These are phyloP conservation scores for Clarireedia paspali DNA, from an alignment of 2,329 filamentous ascomycete species.

Conservation along the genomic window DNA sequence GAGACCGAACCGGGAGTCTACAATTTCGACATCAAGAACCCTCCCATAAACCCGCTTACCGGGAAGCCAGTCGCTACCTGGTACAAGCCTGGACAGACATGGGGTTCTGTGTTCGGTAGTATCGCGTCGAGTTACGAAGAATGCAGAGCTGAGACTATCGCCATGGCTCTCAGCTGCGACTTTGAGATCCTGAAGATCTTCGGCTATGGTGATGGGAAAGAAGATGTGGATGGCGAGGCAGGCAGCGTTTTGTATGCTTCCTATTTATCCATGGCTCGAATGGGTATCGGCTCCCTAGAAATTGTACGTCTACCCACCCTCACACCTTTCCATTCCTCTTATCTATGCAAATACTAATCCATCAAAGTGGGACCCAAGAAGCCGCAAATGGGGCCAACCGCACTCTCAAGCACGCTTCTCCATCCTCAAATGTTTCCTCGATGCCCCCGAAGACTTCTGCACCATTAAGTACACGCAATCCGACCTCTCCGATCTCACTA, in stretches of 20 bases:
- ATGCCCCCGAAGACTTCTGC: slow-evolving; percentile 82
- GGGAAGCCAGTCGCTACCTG: slow-evolving; percentile 72
- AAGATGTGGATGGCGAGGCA: slow-evolving; percentile 66
- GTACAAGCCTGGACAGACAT: slow-evolving; percentile 94
- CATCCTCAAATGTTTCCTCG: slow-evolving; percentile 77
- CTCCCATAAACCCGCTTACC: slow-evolving; percentile 73
- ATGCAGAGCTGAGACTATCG: slow-evolving; percentile 88
- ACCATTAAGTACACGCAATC: slow-evolving; percentile 62
- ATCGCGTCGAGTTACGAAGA: slow-evolving; percentile 89
- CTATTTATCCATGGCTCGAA: slow-evolving; percentile 89
- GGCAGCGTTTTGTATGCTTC: slow-evolving; percentile 82
- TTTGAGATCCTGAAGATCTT: slow-evolving; percentile 87
- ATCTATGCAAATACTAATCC: not conserved
- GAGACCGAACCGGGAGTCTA: slow-evolving; percentile 74
- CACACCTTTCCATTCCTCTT: not conserved
- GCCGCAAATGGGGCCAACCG: slow-evolving; percentile 83
- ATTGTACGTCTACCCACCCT: slow-evolving; percentile 36
- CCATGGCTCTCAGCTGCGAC: slow-evolving; percentile 85
- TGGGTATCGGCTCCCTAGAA: slow-evolving; percentile 81
- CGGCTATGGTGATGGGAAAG: slow-evolving; percentile 72
- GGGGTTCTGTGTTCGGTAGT: slow-evolving; percentile 85
- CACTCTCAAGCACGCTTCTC: slow-evolving; percentile 89
- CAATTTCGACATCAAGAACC: slow-evolving; percentile 82
- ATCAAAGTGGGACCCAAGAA: slow-evolving; percentile 73
- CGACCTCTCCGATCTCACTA: slow-evolving; percentile 72